Evolutionary conservation across 2,329 filamentous ascomycete genomes (phyloP).

Genomic region (Colletotrichum orchidophilum): DNA sequence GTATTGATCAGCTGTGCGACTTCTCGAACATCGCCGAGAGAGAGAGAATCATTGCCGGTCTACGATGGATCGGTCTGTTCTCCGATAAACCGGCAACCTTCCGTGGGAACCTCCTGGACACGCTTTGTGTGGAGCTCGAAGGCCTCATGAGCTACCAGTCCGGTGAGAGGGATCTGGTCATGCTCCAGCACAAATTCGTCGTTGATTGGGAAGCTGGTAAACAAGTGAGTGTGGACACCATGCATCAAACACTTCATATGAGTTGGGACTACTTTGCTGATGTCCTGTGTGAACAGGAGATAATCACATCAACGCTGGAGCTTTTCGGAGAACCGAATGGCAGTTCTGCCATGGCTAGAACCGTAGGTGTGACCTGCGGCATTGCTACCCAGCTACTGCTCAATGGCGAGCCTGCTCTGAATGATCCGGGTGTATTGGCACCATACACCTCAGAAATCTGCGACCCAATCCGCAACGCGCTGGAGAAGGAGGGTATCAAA

Average conservation of each 20-base stretch:
- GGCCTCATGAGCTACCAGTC: slow-evolving; percentile 77
- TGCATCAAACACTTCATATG: too few relatives aligned
- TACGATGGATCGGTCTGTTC: slow-evolving; percentile 69
- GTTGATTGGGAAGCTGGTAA: slow-evolving; percentile 73
- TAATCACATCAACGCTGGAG: slow-evolving; percentile 69
- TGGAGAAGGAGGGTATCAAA: slow-evolving; percentile 79
- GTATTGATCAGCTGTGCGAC: slow-evolving; percentile 68
- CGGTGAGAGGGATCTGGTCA: slow-evolving; percentile 70
- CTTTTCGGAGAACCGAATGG: slow-evolving; percentile 74
- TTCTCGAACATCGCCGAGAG: slow-evolving; percentile 71
- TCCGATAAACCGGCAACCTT: slow-evolving; percentile 65
- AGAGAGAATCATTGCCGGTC: slow-evolving; percentile 68
- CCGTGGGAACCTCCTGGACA: slow-evolving; percentile 73
- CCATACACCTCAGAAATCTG: slow-evolving; percentile 79
- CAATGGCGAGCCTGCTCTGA: slow-evolving; percentile 69
- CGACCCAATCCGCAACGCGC: slow-evolving; percentile 77
- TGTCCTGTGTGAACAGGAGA: slow-evolving; percentile 37
- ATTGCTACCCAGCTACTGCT: slow-evolving; percentile 81
- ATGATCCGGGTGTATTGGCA: slow-evolving; percentile 77
- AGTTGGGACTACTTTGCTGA: neutral
- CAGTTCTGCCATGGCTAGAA: slow-evolving; percentile 74
- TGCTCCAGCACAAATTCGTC: slow-evolving; percentile 74
- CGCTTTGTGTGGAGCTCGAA: slow-evolving; percentile 76
- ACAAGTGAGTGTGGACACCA: slow-evolving; percentile 31
- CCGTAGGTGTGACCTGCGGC: slow-evolving; percentile 74